Evolutionary conservation across 1,284 basidiomycete genomes (phyloP).

Genomic region (Xanthoconium separans): DNA sequence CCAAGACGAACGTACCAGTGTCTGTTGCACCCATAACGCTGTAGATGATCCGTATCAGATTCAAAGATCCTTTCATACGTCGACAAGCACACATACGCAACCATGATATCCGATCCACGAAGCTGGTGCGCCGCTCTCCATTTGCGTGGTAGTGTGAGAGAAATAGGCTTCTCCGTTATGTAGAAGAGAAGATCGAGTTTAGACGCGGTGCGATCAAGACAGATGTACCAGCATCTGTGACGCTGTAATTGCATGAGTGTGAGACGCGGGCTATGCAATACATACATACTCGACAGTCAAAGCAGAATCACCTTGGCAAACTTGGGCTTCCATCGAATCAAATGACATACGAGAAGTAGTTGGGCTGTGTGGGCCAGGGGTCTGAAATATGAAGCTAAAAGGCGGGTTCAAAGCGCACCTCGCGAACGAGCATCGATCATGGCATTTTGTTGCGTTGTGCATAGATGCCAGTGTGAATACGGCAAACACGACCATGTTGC

Average conservation of each 20-base stretch:
- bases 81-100: no score
- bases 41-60: no score
- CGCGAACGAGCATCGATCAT: no score
- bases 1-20: not conserved
- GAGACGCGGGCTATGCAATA: not conserved
- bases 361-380: no score
- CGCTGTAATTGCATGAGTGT: not conserved
- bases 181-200: not conserved
- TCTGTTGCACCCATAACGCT: no score
- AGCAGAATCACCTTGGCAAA: not conserved
- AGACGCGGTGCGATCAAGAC: not conserved
- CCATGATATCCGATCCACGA: no score
- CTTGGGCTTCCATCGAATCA: not conserved
- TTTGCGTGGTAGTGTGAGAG: not conserved
- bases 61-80: no score
- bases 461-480: no score
- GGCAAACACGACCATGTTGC: no score
- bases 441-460: no score
- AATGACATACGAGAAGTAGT: not conserved
- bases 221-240: not conserved
- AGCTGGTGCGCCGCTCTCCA: not conserved
- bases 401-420: no score
- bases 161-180: no score
- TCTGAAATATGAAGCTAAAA: not conserved
- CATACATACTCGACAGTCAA: not conserved